Percentiles rank a stretch among this genome's conserved stretches.
phyloP scores from a whole-genome alignment of 768 basidiomycete species.

The Lactarius akahatsu region DNA sequence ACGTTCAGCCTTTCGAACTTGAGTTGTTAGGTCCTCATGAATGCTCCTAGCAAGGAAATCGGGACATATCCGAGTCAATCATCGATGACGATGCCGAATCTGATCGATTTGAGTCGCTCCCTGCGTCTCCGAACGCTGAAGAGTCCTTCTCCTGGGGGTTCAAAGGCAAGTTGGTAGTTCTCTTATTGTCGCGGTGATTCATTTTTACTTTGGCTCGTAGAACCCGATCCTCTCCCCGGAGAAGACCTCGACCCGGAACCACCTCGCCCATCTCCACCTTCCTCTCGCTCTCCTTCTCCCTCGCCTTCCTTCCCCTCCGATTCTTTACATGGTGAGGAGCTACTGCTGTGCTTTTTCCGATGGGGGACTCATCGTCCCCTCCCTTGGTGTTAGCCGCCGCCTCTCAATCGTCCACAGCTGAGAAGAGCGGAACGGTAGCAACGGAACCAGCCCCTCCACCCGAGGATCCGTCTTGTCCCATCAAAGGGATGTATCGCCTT shows the following conservation, averaged over 20 bases:
- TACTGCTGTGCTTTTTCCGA: too few species aligned
- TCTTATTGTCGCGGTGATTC: not conserved
- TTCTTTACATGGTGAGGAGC: not conserved
- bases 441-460: not conserved
- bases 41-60: not conserved
- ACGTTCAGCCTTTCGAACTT: not conserved
- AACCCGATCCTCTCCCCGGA: not conserved
- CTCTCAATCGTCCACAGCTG: not conserved
- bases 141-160: not conserved
- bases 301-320: not conserved
- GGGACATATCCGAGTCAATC: conserved; percentile 1
- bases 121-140: conserved; percentile 13
- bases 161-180: conserved; percentile 5
- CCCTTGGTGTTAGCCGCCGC: not conserved
- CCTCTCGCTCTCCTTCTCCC: not conserved
- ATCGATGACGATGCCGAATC: conserved; percentile 6
- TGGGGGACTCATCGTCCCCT: not conserved
- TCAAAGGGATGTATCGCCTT: conserved; percentile 53
- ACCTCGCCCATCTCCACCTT: not conserved
- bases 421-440: not conserved
- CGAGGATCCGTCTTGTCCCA: conserved; percentile 25
- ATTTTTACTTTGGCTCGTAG: not conserved
- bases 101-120: conserved; percentile 19
- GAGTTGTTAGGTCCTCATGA: not conserved
- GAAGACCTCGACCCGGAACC: not conserved